Evolutionary conservation across 768 basidiomycete genomes (phyloP).

Genomic region (Coprinopsis sp.): DNA sequence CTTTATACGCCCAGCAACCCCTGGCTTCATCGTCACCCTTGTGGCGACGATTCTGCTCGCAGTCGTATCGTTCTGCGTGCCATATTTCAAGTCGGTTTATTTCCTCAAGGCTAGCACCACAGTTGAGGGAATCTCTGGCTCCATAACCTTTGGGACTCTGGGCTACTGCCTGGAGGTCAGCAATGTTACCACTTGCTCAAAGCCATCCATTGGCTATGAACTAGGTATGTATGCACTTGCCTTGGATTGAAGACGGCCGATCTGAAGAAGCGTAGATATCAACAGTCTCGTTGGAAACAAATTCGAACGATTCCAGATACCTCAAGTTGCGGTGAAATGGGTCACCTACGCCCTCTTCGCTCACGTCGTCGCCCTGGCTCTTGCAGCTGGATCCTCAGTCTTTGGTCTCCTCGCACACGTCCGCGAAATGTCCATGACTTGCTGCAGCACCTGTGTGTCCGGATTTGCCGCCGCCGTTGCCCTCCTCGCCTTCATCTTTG

Average conservation of each 20-base stretch:
- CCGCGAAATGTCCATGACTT: slow-evolving; percentile 80
- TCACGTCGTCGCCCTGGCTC: slow-evolving; percentile 80
- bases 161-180: slow-evolving; percentile 74
- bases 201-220: slow-evolving; percentile 79
- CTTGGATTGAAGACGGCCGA: slow-evolving; percentile 8
- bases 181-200: slow-evolving; percentile 66
- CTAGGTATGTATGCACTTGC: slow-evolving; percentile 47
- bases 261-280: slow-evolving; percentile 51
- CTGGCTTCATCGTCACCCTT: slow-evolving; percentile 82
- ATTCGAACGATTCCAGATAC: slow-evolving; percentile 65
- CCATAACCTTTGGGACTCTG: slow-evolving; percentile 81
- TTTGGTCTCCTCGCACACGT: slow-evolving; percentile 89
- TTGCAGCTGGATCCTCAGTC: slow-evolving; percentile 65
- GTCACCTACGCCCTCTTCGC: slow-evolving; percentile 90
- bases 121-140: slow-evolving; percentile 41
- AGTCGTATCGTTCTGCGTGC: slow-evolving; percentile 87
- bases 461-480: slow-evolving; percentile 76
- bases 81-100: slow-evolving; percentile 82
- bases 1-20: slow-evolving; percentile 77
- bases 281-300: slow-evolving; percentile 73
- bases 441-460: slow-evolving; percentile 76
- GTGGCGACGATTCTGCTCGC: slow-evolving; percentile 76
- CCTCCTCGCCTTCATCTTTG: slow-evolving; percentile 88
- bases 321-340: slow-evolving; percentile 86
- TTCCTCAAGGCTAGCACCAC: slow-evolving; percentile 76